Evolutionary conservation across 495 filamentous ascomycete species (phyloP), one percentile per base, ranked within the genome.

Genomic region (Glutinoglossum americanum): DNA sequence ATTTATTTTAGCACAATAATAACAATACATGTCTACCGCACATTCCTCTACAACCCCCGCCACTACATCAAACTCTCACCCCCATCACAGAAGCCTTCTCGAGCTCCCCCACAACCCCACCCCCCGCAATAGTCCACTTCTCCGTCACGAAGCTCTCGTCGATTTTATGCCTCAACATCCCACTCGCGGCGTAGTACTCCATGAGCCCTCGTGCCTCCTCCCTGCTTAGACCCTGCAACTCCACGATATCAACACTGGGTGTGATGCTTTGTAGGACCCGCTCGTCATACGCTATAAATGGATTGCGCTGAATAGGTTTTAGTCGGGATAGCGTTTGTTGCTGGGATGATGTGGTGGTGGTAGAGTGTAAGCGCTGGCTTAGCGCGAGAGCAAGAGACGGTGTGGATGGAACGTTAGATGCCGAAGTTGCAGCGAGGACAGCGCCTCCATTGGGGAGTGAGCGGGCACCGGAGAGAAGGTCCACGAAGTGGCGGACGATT

Each of bases 131-230:
- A 56, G 79, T 82, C 85, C 87, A 94, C 72, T 84, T 86, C 75
- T 94, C 87, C 41, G 75, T 74, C 30, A 97, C 86, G 60, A 75
- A 77, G 61, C 71, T 70, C 66, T 90, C 83, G 62, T 83, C 82
- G 45, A 94, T 73, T 48, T 67, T 71, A 57, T 76, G 68, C 56
- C 84, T 77, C 64, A 93, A 66, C 63, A 96, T 71, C 19, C 92
- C 92, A 67, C 87, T 94, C 26, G 74, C 77, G 3, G 86, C 89
- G 71, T 88, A 97, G 70, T 96, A 97, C 73, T 96, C 92, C 79
- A 97, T 79, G 62, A 92, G 72, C 0, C 78, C 75, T 56, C 84
- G 77, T 39, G 89, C 81, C 71, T 97, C 89, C 25, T 72, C 69
- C 65, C 80, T 86, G 57, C 72, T 84, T 59, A 96, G 57, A 4